These are phyloP conservation scores for Crinitomyces ghanaensis DNA, from an alignment of 805 yeast genomes.

Conservation along the genomic window DNA sequence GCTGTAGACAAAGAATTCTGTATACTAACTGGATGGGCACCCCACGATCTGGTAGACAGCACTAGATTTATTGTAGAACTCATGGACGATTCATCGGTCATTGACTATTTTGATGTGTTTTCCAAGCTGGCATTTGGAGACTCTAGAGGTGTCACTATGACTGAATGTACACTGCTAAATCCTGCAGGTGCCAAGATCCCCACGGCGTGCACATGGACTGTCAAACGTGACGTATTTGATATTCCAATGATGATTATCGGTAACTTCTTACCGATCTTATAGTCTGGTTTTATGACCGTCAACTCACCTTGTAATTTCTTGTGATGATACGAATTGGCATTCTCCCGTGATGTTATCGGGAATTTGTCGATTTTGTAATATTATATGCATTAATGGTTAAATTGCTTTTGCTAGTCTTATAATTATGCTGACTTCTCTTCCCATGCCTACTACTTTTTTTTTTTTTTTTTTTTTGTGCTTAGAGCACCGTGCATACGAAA, in stretches of 20 bases:
- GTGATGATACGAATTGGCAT: too few species aligned
- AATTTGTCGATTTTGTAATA: too few species aligned
- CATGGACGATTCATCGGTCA: constrained; percentile 68
- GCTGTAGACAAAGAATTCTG: constrained; percentile 93
- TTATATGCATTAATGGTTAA: background rate
- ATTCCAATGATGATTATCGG: constrained; percentile 78
- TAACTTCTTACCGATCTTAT: constrained; percentile 28
- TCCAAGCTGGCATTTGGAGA: constrained; percentile 61
- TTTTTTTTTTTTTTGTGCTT: too few species aligned
- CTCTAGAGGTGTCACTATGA: constrained; percentile 30
- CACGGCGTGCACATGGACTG: constrained; percentile 78
- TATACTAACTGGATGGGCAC: constrained; percentile 53
- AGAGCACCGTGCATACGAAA: too few species aligned
- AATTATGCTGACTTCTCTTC: too few species aligned
- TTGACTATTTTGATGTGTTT: constrained; percentile 61
- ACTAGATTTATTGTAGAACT: constrained; percentile 65
- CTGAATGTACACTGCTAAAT: constrained; percentile 29
- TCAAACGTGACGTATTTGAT: constrained; percentile 71
- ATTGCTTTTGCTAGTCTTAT: background rate
- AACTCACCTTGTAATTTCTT: too few species aligned
- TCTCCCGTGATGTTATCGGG: too few species aligned
- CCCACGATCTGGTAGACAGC: constrained; percentile 44
- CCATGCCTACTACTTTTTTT: too few species aligned
- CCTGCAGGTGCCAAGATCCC: constrained; percentile 34
- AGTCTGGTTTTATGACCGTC: too few species aligned